Conservation (phyloP, 1,139 yeast genomes). For the Pichia sp. region DNA sequence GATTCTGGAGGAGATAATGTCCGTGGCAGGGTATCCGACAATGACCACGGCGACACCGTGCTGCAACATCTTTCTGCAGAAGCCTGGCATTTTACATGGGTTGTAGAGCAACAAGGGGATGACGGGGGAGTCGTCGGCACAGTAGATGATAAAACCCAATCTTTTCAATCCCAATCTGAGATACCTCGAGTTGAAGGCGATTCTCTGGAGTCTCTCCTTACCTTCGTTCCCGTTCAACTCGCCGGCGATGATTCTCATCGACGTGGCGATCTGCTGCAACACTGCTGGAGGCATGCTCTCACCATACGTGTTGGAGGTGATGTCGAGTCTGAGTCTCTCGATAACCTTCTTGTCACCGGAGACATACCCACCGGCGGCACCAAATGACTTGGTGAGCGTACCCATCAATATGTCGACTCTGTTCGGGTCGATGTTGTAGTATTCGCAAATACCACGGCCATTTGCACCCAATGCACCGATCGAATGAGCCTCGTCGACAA, state of each 20-base stretch:
- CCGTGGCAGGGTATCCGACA: constrained; percentile 98
- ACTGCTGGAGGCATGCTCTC: constrained; percentile 92
- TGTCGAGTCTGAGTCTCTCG: constrained; percentile 67
- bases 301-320: constrained; percentile 70
- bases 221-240: constrained; percentile 91
- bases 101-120: constrained; percentile 82
- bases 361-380: constrained; percentile 97
- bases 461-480: constrained; percentile 95
- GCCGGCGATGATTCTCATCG: constrained; percentile 76
- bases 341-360: constrained; percentile 69
- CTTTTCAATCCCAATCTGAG: constrained; percentile 84
- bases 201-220: constrained; percentile 79
- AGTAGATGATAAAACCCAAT: constrained; percentile 88
- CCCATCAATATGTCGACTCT: constrained; percentile 92
- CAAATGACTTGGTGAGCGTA: constrained; percentile 93
- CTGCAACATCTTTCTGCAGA: constrained; percentile 75
- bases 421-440: constrained; percentile 72
- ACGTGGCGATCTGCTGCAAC: constrained; percentile 77
- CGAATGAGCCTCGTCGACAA: constrained; percentile 97
- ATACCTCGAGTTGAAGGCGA: constrained; percentile 93
- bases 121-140: constrained; percentile 96
- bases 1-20: constrained; percentile 82
- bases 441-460: constrained; percentile 95
- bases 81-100: constrained; percentile 92
- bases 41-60: constrained; percentile 89